These are phyloP conservation scores for Ceratobasidium sp. DNA, from an alignment of 1,284 basidiomycete species.

Conservation along the genomic window DNA sequence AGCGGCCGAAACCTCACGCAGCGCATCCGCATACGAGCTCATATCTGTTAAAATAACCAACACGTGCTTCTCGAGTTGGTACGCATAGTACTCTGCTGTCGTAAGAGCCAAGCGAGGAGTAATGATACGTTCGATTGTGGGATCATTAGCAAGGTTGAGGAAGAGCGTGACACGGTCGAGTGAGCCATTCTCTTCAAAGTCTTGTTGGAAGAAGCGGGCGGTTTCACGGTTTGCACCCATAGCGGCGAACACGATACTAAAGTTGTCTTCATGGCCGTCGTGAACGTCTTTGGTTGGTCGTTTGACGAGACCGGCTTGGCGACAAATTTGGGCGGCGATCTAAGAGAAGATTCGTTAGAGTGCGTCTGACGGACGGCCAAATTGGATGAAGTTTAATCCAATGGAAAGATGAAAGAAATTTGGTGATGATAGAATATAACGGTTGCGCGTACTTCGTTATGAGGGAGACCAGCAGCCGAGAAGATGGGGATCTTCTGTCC, in stretches of 20 bases:
- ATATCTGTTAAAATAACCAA: slow-evolving; percentile 99
- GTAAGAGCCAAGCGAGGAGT: slow-evolving; percentile 98
- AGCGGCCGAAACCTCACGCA: slow-evolving; percentile 98
- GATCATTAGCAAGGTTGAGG: slow-evolving; percentile 99
- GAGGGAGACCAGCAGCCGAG: slow-evolving; percentile 97
- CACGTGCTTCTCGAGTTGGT: slow-evolving; percentile 99
- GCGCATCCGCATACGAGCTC: slow-evolving; percentile 97
- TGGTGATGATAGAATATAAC: too few relatives aligned
- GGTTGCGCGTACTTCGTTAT: slow-evolving; percentile 88
- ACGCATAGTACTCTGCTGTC: slow-evolving; percentile 99
- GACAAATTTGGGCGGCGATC: slow-evolving; percentile 99
- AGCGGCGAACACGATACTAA: slow-evolving; percentile 99
- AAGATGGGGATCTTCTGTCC: slow-evolving; percentile 99
- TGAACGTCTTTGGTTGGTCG: slow-evolving; percentile 95
- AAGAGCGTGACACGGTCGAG: slow-evolving; percentile 98
- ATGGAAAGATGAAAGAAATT: too few relatives aligned
- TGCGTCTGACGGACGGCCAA: too few relatives aligned
- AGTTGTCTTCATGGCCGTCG: slow-evolving; percentile 99
- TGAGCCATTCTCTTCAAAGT: slow-evolving; percentile 99
- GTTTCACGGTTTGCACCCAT: slow-evolving; percentile 99
- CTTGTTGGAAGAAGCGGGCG: slow-evolving; percentile 99
- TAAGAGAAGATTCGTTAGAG: slow-evolving; percentile 54
- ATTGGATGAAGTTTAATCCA: too few relatives aligned
- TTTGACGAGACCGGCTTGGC: slow-evolving; percentile 97
- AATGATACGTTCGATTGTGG: slow-evolving; percentile 99